Percentiles rank a stretch among this genome's conserved stretches.
phyloP scores from a whole-genome alignment of 768 basidiomycete species.

The Podaxis pistillaris region DNA sequence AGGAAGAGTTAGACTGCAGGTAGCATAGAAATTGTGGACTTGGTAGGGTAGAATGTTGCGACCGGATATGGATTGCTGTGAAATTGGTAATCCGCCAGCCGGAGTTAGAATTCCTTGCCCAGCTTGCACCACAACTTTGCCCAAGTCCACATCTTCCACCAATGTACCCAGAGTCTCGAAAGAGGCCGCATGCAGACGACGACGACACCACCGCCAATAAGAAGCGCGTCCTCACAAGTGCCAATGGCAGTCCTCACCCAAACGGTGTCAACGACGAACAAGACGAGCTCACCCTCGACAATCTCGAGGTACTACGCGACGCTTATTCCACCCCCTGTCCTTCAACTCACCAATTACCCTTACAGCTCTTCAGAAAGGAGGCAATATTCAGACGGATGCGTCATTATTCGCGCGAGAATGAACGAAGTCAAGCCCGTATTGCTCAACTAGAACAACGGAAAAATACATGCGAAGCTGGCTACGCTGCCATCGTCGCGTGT shows the following conservation, averaged over 20 bases:
- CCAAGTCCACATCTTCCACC: constrained; percentile 18
- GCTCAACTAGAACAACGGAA: constrained; percentile 65
- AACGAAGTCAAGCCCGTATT: constrained; percentile 59
- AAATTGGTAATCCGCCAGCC: constrained; percentile 38
- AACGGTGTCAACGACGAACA: constrained; percentile 45
- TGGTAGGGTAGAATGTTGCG: not conserved
- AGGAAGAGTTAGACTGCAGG: constrained; percentile 31
- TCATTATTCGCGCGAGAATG: constrained; percentile 75
- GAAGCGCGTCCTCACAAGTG: constrained; percentile 52
- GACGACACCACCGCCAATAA: constrained; percentile 47
- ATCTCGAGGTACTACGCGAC: constrained; percentile 57
- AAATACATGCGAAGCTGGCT: constrained; percentile 63
- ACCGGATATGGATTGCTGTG: constrained; percentile 18
- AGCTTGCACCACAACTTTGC: constrained; percentile 17
- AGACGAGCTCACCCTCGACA: constrained; percentile 50
- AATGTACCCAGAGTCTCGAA: constrained; percentile 41
- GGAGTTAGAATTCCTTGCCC: constrained; percentile 39
- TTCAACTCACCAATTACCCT: constrained; percentile 16
- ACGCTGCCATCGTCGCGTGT: constrained; percentile 74
- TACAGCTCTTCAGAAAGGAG: constrained; percentile 80
- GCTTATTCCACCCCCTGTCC: constrained; percentile 11
- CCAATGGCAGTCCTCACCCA: constrained; percentile 50
- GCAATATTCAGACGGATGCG: constrained; percentile 84
- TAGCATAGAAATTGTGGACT: constrained; percentile 18
- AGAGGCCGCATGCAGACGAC: constrained; percentile 49